Conservation (phyloP, 768 basidiomycete genomes). For the Collybia nuda region DNA sequence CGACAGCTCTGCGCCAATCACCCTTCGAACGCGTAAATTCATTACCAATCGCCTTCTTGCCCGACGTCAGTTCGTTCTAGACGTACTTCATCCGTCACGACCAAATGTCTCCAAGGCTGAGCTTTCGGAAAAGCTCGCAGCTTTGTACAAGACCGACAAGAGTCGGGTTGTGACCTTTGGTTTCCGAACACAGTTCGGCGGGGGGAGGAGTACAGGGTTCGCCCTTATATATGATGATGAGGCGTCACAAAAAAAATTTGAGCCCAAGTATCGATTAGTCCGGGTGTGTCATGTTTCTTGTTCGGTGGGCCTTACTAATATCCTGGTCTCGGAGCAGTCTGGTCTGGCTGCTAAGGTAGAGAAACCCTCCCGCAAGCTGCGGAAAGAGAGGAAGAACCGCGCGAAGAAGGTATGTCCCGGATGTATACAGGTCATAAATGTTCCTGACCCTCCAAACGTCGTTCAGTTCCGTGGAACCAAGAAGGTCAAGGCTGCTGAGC, state of each 20-base stretch:
- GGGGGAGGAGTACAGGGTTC: constrained; percentile 96
- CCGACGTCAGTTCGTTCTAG: constrained; percentile 94
- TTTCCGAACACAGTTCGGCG: constrained; percentile 95
- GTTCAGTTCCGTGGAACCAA: constrained; percentile 89
- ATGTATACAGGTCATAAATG: background rate
- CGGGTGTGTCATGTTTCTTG: constrained; percentile 60
- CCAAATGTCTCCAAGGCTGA: constrained; percentile 92
- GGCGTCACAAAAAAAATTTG: constrained; percentile 93
- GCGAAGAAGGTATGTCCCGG: constrained; percentile 80
- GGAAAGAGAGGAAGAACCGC: constrained; percentile 99
- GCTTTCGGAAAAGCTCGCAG: constrained; percentile 88
- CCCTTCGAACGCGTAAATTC: constrained; percentile 98
- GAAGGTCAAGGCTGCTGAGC: constrained; percentile 91
- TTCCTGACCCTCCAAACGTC: constrained; percentile 12
- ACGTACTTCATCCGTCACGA: constrained; percentile 93
- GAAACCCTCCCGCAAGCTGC: constrained; percentile 92
- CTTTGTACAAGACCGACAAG: constrained; percentile 92
- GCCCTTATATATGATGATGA: constrained; percentile 97
- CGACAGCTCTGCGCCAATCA: constrained; percentile 82
- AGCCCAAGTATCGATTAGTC: constrained; percentile 93
- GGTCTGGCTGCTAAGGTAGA: constrained; percentile 77
- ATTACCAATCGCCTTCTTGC: constrained; percentile 97
- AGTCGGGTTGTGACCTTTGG: constrained; percentile 91
- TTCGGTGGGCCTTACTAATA: constrained; percentile 6
- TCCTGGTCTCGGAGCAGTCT: constrained; percentile 42